Conservation (phyloP, 2,329 filamentous ascomycete species). For the Capronia americana region DNA sequence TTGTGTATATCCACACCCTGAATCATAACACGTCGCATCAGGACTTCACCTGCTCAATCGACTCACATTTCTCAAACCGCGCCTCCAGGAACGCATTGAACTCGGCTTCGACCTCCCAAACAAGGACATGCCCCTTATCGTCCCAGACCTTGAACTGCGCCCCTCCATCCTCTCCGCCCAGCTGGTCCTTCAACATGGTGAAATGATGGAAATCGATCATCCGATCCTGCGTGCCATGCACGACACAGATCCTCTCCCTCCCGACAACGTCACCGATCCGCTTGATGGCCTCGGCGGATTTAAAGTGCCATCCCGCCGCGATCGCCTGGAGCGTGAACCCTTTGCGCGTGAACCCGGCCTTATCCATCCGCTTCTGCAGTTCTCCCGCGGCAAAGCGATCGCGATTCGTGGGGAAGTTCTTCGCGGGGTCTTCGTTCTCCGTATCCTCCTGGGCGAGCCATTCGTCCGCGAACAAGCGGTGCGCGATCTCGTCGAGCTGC, state of each 20-base stretch:
- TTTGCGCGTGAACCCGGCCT: slow-evolving; percentile 64
- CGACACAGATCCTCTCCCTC: slow-evolving; percentile 73
- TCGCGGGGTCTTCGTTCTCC: slow-evolving; percentile 38
- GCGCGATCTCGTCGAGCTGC: slow-evolving; percentile 68
- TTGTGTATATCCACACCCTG: background rate
- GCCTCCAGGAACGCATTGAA: slow-evolving; percentile 69
- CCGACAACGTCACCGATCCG: slow-evolving; percentile 72
- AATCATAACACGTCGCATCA: too few species aligned
- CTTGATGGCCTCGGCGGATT: slow-evolving; percentile 69
- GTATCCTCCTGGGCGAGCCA: slow-evolving; percentile 55
- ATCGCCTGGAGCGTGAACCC: slow-evolving; percentile 79
- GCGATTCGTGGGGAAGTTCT: slow-evolving; percentile 73
- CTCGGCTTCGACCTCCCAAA: slow-evolving; percentile 73
- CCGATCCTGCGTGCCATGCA: slow-evolving; percentile 77
- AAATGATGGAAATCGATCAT: slow-evolving; percentile 79
- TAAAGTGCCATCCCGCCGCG: slow-evolving; percentile 80
- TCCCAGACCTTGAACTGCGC: slow-evolving; percentile 64
- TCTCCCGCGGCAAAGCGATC: slow-evolving; percentile 84
- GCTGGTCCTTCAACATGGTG: slow-evolving; percentile 67
- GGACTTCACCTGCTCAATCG: background rate
- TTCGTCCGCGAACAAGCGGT: slow-evolving; percentile 67
- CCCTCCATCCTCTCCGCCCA: slow-evolving; percentile 62
- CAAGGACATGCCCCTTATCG: slow-evolving; percentile 75
- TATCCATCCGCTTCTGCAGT: slow-evolving; percentile 71
- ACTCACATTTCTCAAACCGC: slow-evolving; percentile 40